Conservation (phyloP, 129 eudicot genomes). For the Apium graveolens region DNA sequence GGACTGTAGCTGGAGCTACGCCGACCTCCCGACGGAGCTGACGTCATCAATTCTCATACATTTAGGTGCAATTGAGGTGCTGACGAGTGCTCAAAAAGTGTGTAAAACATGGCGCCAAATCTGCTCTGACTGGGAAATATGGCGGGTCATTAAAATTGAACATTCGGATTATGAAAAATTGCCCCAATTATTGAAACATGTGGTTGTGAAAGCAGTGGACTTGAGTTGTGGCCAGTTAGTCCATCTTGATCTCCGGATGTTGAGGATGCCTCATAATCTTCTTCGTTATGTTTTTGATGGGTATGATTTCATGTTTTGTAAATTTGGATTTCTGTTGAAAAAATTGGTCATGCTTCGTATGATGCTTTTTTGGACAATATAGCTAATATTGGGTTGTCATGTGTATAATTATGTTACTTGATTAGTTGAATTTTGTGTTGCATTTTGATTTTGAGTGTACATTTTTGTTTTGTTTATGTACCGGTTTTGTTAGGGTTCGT, state of each 20-base stretch:
- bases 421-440: too few species aligned
- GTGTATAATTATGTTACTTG: not conserved
- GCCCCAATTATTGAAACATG: not conserved
- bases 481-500: too few species aligned
- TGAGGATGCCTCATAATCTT: not conserved
- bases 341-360: not conserved
- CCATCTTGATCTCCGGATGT: slow-evolving; percentile 5
- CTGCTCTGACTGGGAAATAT: not conserved
- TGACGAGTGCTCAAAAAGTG: not conserved
- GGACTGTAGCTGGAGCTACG: too few species aligned
- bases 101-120: not conserved
- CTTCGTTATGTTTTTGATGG: not conserved
- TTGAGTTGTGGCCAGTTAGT: not conserved
- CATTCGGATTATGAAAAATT: not conserved
- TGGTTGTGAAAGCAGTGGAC: not conserved
- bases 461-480: too few species aligned
- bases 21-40: not conserved
- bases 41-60: not conserved
- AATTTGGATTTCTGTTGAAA: not conserved
- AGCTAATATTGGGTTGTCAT: too few species aligned
- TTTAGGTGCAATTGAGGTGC: not conserved
- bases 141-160: not conserved
- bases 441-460: too few species aligned
- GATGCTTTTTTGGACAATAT: too few species aligned
- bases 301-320: not conserved